Evolutionary conservation across 345 rosid species (phyloP).

Genomic region (Arabis hirsuta): DNA sequence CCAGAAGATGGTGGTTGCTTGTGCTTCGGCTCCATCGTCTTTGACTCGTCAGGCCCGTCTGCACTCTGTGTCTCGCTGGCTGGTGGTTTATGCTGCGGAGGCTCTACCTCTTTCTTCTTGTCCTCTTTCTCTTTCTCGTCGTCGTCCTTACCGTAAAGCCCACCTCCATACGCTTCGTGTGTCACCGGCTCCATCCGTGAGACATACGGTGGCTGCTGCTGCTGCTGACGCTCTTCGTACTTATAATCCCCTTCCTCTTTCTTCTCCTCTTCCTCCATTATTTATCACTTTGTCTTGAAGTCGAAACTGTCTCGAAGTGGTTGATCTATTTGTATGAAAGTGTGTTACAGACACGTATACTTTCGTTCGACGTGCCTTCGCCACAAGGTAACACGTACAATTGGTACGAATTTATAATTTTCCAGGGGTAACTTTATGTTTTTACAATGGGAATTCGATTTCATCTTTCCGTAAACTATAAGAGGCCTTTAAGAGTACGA

Average conservation of each 20-base stretch:
- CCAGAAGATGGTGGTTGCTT: conserved; percentile 62
- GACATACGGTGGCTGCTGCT: conserved; percentile 44
- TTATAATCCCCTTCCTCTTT: conserved; percentile 26
- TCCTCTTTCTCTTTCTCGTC: conserved; percentile 23
- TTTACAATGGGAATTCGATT: too few species aligned
- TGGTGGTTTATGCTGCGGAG: conserved; percentile 32
- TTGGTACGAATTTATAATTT: not conserved
- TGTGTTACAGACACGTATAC: not conserved
- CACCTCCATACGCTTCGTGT: conserved; percentile 68
- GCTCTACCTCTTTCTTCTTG: conserved; percentile 20
- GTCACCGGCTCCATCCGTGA: conserved; percentile 59
- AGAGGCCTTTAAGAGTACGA: too few species aligned
- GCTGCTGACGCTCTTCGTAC: conserved; percentile 38
- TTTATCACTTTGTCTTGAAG: conserved; percentile 14
- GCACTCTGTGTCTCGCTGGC: conserved; percentile 73
- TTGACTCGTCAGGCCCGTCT: conserved; percentile 54
- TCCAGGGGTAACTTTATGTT: too few species aligned
- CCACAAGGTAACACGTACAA: conserved; percentile 1
- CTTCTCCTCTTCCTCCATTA: conserved; percentile 47
- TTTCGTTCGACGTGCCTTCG: not conserved
- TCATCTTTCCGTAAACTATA: too few species aligned
- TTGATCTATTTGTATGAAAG: conserved; percentile 8
- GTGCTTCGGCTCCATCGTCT: conserved; percentile 46
- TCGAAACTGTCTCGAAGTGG: not conserved
- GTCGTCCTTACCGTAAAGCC: conserved; percentile 59